phyloP scores from a whole-genome alignment of 805 yeast species.

The Teunomyces stri region DNA sequence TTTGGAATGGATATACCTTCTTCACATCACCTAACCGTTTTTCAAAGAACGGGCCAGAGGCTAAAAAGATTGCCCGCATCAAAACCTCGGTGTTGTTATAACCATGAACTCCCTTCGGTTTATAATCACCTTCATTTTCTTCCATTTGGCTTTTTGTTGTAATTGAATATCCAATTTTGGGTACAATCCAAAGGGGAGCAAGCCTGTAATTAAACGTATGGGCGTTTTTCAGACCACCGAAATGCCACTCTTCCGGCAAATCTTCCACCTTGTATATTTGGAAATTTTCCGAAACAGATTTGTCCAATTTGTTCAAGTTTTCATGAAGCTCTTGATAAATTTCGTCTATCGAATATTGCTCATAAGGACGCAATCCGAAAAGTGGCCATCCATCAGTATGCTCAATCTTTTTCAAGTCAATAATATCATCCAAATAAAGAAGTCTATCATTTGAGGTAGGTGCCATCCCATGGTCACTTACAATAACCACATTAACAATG shows the following conservation, averaged over 20 bases:
- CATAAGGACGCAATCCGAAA: slow-evolving; percentile 65
- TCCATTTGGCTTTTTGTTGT: slow-evolving; percentile 60
- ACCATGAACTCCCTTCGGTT: slow-evolving; percentile 82
- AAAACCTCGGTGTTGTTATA: slow-evolving; percentile 72
- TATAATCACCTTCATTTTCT: slow-evolving; percentile 45
- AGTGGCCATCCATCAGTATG: slow-evolving; percentile 86
- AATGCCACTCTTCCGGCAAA: slow-evolving; percentile 51
- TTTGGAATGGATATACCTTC: slow-evolving; percentile 62
- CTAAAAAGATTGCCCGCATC: slow-evolving; percentile 82
- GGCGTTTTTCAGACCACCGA: slow-evolving; percentile 40
- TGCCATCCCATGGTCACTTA: slow-evolving; percentile 94
- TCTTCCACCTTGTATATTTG: slow-evolving; percentile 53
- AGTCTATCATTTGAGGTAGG: slow-evolving; percentile 73
- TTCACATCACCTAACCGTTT: slow-evolving; percentile 25
- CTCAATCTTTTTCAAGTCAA: slow-evolving; percentile 53
- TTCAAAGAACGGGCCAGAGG: slow-evolving; percentile 75
- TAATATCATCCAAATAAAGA: slow-evolving; percentile 68
- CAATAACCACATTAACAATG: slow-evolving; percentile 70
- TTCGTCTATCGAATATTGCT: slow-evolving; percentile 38
- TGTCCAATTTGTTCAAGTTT: slow-evolving; percentile 24
- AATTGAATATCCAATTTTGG: slow-evolving; percentile 76
- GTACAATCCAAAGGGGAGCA: slow-evolving; percentile 85
- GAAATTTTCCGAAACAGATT: slow-evolving; percentile 28
- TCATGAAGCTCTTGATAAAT: slow-evolving; percentile 43
- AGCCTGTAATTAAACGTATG: slow-evolving; percentile 55